Evolutionary conservation across 2,329 filamentous ascomycete species (phyloP), one percentile per base, ranked within the genome.

Genomic region (Truncatella angustata): DNA sequence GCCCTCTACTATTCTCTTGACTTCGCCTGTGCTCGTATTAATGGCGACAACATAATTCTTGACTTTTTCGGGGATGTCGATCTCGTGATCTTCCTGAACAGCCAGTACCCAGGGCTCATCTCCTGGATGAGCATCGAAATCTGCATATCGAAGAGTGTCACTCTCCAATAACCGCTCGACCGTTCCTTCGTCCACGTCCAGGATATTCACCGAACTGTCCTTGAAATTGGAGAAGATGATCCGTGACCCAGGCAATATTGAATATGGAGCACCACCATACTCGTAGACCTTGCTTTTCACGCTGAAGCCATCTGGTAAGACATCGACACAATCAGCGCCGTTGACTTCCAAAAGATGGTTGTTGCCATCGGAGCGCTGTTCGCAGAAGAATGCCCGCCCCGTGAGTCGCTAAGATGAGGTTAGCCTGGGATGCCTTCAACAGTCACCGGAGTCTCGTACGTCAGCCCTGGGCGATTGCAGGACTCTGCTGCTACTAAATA

Each of bases 71-170:
- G 71, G 67, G 1, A 58, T 63, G 3, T 71, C 59, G 9, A 68
- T 56, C 2, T 61, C 61, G 51, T 81, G 78, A 30, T 80, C 76
- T 58, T 83, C 80, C 54, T 79, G 67, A n/a, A 77, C 70, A 0
- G 79, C 77, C 10, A 82, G 57, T 3, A 80, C 71, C 73, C 73
- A 78, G 0, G 64, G 48, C 18, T 65, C 55, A 6, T 63, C 58
- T 0, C 48, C 54, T 3, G 68, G 66, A 51, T 76, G 70, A 3
- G 69, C 70, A 45, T 73, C 67, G 54, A 80, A 80, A 59, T 78
- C 70, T 14, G 73, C 72, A 59, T 77, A 75, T 54, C 76, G 67
- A 52, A 79, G 42, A 18, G 65, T 61, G 12, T 63, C 47, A 14
- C 66, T 56, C 3, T 60, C 54, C 5, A 72, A 45, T n/a, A 77